Evolutionary conservation across 164 flowering plant genomes (phyloP), one percentile per base, ranked within the genome.

Genomic region (Echeveria elegans): DNA sequence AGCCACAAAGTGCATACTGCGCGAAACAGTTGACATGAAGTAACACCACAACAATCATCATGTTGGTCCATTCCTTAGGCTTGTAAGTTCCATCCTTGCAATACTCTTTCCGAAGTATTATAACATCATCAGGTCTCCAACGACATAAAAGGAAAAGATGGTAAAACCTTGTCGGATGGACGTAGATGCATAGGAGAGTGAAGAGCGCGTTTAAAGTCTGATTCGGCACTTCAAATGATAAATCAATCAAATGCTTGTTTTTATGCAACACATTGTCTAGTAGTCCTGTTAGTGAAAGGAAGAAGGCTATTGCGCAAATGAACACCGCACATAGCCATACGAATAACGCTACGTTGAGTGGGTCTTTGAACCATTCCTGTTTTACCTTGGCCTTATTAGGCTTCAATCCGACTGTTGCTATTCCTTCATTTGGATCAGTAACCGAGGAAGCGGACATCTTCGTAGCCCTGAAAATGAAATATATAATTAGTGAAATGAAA

Each of bases 171-270:
- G 86, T 78, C 6, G 99, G 99, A 62, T 94, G 99, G 40, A 85
- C 88, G 76, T 94, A 94, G 36, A 94, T 72, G 71, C 93, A 89
- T 94, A 91, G 91, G 32, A 94, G 93, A 43, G 97, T 88, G 72
- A 94, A 94, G 16, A 94, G 78, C 11, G 96, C 97, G 80, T 88
- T 94, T 48, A 89, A 88, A 72, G 90, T 91, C 75, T 94, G 97
- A 71, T 91, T 94, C 66, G 87, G 89, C 29, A 89, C 96, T 80
- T 94, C 97, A 78, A 85, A 88, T 96, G 95, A 89, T n/a, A 77
- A 72, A 71, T 94, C 71, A 72, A 97, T 82, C 29, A 84, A 74
- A 6, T 92, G 75, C 74, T 85, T 43, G 16, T 43, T 88, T 62
- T 71, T 84, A 5, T 82, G 88, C 9, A 91, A 47, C 9, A 68